phyloP scores from a whole-genome alignment of 2,329 filamentous ascomycete species.

The Sclerotinia subarctica region DNA sequence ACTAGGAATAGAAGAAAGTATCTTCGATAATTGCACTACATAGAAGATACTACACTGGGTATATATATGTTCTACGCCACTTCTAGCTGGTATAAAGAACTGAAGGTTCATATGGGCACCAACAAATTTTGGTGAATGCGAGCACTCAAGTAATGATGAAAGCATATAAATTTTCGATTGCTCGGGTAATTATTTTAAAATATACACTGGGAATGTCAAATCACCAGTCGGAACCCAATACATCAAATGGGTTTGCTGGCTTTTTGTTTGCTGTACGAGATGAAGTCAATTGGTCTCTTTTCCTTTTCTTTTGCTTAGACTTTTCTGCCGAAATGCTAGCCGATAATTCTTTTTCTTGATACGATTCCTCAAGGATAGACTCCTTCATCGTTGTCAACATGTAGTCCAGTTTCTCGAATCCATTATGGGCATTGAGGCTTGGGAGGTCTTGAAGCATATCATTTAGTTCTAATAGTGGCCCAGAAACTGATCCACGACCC shows the following conservation, averaged over 20 bases:
- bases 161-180: background rate
- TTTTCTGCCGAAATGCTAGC: background rate
- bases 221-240: slow-evolving; percentile 9
- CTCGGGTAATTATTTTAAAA: background rate
- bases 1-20: background rate
- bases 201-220: background rate
- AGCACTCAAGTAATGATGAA: no score
- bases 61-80: no score
- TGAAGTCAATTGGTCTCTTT: background rate
- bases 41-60: background rate
- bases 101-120: no score
- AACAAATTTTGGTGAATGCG: no score
- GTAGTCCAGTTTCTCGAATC: slow-evolving; percentile 1
- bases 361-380: background rate
- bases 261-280: background rate
- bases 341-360: background rate
- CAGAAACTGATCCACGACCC: slow-evolving; percentile 15
- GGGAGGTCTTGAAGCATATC: slow-evolving; percentile 30
- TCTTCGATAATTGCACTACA: background rate
- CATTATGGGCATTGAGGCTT: background rate
- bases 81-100: no score
- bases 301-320: slow-evolving; percentile 28
- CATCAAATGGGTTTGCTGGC: slow-evolving; percentile 16
- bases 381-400: background rate
- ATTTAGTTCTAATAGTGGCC: slow-evolving; percentile 22